Evolutionary conservation across 306 rosid species (phyloP).

Genomic region (Alnus rubra): DNA sequence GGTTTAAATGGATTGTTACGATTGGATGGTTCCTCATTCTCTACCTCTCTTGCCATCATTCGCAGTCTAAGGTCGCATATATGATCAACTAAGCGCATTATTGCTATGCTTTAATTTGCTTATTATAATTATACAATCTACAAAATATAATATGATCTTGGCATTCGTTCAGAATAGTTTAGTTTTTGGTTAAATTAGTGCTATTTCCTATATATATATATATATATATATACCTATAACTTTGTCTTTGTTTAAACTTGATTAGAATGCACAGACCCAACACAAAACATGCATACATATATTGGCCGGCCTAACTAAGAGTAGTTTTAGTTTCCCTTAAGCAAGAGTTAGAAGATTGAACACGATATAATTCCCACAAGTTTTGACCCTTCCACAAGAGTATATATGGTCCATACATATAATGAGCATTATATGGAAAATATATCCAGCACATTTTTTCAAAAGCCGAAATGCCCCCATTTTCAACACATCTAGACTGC

Average conservation of each 20-base stretch:
- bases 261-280: neutral
- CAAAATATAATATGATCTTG: neutral
- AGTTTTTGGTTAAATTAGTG: too few relatives aligned
- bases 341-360: neutral
- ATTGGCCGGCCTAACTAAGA: neutral
- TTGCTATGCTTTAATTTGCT: too few relatives aligned
- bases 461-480: conserved; percentile 7
- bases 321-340: neutral
- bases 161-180: neutral
- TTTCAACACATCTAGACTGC: conserved; percentile 28
- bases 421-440: neutral
- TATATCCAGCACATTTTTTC: neutral
- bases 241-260: neutral
- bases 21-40: too few relatives aligned
- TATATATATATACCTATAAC: too few relatives aligned
- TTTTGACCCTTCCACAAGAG: neutral
- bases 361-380: too few relatives aligned
- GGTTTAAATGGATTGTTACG: too few relatives aligned
- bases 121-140: too few relatives aligned
- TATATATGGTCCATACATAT: neutral
- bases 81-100: too few relatives aligned
- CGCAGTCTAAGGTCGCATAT: too few relatives aligned
- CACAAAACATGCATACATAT: too few relatives aligned
- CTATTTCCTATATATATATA: too few relatives aligned
- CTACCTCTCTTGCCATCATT: too few relatives aligned